Conservation (phyloP, 768 basidiomycete genomes). For the Nidularia pulvinata region DNA sequence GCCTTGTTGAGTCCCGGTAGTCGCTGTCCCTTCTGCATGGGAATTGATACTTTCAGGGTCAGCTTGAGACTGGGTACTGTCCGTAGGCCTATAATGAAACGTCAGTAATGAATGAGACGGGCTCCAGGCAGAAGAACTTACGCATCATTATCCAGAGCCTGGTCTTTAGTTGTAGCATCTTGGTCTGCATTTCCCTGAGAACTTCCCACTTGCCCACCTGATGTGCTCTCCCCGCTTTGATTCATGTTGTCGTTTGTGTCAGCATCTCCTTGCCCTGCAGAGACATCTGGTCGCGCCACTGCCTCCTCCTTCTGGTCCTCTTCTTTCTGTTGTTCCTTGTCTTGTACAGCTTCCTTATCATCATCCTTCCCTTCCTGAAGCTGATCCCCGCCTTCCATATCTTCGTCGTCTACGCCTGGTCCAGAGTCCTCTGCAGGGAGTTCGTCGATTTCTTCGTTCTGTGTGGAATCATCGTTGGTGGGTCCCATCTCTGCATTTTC, state of each 20-base stretch:
- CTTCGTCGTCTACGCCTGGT: too few relatives aligned
- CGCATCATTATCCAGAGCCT: constrained; percentile 25
- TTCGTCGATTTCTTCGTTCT: too few relatives aligned
- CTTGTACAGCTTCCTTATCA: constrained; percentile 12
- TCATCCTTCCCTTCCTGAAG: constrained; percentile 18
- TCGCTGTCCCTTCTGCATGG: constrained; percentile 25
- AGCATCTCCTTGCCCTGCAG: constrained; percentile 35
- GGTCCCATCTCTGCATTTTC: not conserved
- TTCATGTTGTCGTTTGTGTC: constrained; percentile 25
- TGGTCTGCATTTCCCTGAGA: constrained; percentile 23
- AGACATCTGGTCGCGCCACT: constrained; percentile 40
- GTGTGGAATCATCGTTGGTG: too few relatives aligned
- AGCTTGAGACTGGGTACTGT: constrained; percentile 11
- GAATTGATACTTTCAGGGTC: constrained; percentile 15
- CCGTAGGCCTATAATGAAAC: constrained; percentile 9
- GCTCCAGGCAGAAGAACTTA: constrained; percentile 14
- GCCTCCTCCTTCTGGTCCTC: not conserved
- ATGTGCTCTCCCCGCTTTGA: constrained; percentile 20
- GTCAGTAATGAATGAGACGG: not conserved
- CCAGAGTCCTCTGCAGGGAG: too few relatives aligned
- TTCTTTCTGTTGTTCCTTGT: too few relatives aligned
- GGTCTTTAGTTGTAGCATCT: constrained; percentile 20
- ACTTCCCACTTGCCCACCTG: constrained; percentile 26
- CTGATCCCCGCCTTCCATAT: too few relatives aligned
- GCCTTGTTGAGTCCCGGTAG: constrained; percentile 46